Evolutionary conservation across 2,329 filamentous ascomycete species (phyloP), one percentile per base, ranked within the genome.

Genomic region (Pleurostoma richardsiae): DNA sequence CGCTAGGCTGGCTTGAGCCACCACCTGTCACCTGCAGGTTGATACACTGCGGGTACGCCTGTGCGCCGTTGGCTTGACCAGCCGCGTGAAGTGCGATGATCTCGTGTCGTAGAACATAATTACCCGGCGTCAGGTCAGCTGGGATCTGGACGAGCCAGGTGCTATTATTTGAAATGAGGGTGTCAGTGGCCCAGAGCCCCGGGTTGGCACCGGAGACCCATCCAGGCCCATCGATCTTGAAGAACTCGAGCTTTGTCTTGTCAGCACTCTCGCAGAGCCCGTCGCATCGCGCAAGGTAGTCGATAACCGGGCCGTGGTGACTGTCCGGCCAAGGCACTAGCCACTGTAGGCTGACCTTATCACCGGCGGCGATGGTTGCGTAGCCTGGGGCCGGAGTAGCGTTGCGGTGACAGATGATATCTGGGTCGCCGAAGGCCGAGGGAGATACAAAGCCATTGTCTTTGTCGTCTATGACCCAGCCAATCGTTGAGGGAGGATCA

Each of bases 181-280:
- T 31, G 54, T 81, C 75, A 33, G 74, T 61, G 44, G 76, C 79
- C 78, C 79, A 84, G 40, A 60, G 63, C 26, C 73, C 73, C 1
- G 48, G 48, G 70, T 63, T 60, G 43, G 59, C 67, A 41, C 64
- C 67, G 50, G 67, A 58, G 49, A 76, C 65, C 52, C 80, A 71
- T 48, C 82, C 83, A 31, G 62, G 68, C 47, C 72, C 72, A 38
- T 76, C 72, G 49, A 86, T 83, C 73, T 86, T 86, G 73, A 83
- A 79, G 63, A 77, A 85, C 52, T 76, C 63, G 30, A 85, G 71
- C 4, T 65, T 58, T 3, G 61, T 65, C 62, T 80, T 77, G 62
- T 78, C 73, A 47, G 74, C 77, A 1, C 62, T 60, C 36, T 74
- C 67, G 62, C 78, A 84, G 60, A 81, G 73, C 27, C 74, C 79